Evolutionary conservation across 2,329 filamentous ascomycete genomes (phyloP).

Genomic region (Aureobasidium sp.): DNA sequence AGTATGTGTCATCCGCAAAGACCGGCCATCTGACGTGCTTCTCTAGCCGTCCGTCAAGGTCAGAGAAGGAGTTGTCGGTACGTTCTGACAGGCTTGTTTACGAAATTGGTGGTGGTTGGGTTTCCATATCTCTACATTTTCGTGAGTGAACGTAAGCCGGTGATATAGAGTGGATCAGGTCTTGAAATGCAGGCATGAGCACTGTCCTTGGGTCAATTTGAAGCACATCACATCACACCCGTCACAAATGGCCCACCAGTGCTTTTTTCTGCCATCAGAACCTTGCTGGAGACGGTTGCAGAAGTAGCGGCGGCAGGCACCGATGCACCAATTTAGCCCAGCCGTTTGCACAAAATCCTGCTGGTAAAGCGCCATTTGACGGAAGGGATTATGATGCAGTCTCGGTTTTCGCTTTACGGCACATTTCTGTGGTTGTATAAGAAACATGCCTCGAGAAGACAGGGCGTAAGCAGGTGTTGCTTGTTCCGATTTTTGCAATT

Average conservation of each 20-base stretch:
- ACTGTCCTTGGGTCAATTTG: neutral
- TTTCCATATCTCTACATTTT: neutral
- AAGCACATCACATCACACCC: conserved; percentile 14
- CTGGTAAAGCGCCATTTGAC: neutral
- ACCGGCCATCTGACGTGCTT: no score
- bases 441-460: conserved; percentile 1
- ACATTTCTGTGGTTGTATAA: neutral
- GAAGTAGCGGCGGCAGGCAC: conserved; percentile 14
- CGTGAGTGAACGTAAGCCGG: neutral
- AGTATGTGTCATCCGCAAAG: no score
- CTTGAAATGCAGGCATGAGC: neutral
- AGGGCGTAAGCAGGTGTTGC: conserved; percentile 12
- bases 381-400: conserved; percentile 8
- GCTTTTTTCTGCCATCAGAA: neutral
- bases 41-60: no score
- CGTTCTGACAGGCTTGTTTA: no score
- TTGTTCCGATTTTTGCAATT: conserved; percentile 9
- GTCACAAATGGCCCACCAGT: neutral
- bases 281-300: conserved; percentile 9
- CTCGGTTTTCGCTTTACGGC: neutral
- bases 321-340: conserved; percentile 1
- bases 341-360: conserved; percentile 8
- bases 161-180: neutral
- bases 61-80: no score
- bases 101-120: no score